A percentile compares a stretch with the other conserved stretches of the same genome.
Conservation (phyloP, 306 rosid genomes). For the peach (Prunus persica) region DNA sequence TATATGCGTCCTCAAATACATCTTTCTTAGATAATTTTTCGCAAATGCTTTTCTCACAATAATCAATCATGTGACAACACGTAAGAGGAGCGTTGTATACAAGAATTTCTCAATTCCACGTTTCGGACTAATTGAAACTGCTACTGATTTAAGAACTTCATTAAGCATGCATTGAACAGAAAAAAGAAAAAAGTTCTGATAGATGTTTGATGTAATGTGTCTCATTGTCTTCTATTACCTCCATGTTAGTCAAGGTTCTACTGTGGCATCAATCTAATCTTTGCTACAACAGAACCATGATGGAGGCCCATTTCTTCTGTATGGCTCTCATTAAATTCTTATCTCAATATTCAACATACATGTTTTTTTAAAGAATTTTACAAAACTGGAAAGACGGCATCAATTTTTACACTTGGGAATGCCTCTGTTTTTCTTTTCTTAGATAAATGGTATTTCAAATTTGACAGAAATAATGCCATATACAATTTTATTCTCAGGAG, state of each 20-base stretch:
- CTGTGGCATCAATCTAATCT: neutral
- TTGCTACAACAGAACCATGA: neutral
- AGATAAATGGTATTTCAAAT: neutral
- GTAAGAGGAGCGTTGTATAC: neutral
- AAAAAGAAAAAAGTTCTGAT: too few species aligned
- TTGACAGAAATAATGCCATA: neutral
- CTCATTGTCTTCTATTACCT: too few species aligned
- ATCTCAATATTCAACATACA: neutral
- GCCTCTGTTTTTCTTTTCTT: neutral
- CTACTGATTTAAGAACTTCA: neutral
- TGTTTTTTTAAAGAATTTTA: neutral
- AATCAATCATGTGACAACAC: neutral
- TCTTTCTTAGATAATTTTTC: neutral
- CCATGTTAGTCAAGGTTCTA: neutral
- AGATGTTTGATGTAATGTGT: too few species aligned
- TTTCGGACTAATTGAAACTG: neutral
- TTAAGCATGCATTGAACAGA: neutral
- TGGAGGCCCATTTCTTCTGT: neutral
- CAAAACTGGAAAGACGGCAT: neutral
- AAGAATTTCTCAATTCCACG: neutral
- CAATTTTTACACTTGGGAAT: neutral
- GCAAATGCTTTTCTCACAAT: neutral
- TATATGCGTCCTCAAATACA: neutral
- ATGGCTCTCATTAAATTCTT: neutral
- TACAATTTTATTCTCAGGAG: neutral